Evolutionary conservation across 148 eudicot genomes (phyloP), one percentile per base, ranked within the genome.

Genomic region (Vaccinium corymbosum): DNA sequence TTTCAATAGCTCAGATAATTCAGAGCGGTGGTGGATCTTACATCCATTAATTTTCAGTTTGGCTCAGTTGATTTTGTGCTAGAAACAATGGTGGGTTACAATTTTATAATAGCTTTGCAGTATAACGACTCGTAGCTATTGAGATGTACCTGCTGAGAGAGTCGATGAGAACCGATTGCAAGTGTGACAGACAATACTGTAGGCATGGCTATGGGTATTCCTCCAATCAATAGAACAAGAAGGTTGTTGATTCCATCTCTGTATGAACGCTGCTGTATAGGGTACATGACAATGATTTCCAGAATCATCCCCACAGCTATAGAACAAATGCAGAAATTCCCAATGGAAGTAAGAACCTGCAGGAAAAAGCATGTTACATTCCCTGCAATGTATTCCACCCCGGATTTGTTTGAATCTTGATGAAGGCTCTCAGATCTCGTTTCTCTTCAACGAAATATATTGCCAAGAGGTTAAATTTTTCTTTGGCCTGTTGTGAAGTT

Each of bases 181-280:
- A 93, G 93, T 49, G 97, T 93, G 61, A 92, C 97, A 8, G 94
- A 93, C 61, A 93, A 84, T 81, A 93, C 97, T n/a, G 94, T 93
- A 10, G 94, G 97, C 97, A 93, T 93, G 46, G 97, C 97, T 22
- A 93, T 93, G 53, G 97, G 97, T 81, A 93, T 93, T 82, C 97
- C 97, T 81, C 97, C 97, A 76, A 92, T 93, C 89, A 93, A 83
- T 79, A 93, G 87, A 79, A 93, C 97, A 83, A 93, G 94, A 81
- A 93, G 97, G 85, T 93, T 93, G 89, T 93, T 87, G 84, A 93
- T 93, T 76, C 94, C 94, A 10, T 85, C 84, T 86, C 94, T 89
- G 82, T 93, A 93, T 76, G 89, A 80, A 49, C 97, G 91, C 14
- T 85, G 88, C 83, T 93, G 92, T 79, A 92, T 84, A 52, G 93